Evolutionary conservation across 139 green algal species (phyloP), one percentile per base, ranked within the genome.

Genomic region (Chlamydomonas incerta): DNA sequence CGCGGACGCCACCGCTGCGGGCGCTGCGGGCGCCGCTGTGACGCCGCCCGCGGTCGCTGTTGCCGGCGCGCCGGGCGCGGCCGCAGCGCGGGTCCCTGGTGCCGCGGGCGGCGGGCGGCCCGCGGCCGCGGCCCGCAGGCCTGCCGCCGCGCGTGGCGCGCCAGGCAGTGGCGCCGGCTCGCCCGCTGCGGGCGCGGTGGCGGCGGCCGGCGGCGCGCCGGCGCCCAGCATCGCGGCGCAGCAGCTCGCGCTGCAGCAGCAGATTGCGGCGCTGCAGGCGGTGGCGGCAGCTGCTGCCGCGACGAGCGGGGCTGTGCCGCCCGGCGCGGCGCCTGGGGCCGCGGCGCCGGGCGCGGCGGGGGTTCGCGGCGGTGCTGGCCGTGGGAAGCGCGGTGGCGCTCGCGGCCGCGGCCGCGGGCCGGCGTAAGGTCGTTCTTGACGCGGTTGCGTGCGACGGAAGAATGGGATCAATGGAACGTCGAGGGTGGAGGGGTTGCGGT

Each of bases 241-340:
- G 41, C 72, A 80, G 72, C 29, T 47, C 10, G 50, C 31, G 50
- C 47, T 80, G 47, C 72, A 80, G 50, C 72, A 80, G 72, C 72
- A 80, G 47, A 66, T 80, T 29, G 72, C 50, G 0, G 5, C 66
- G 47, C 50, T 80, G 50, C 72, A 80, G 41, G 41, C 60, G 29
- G 23, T 13, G 63, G 29, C 63, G 41, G 71, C 71, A 0, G 71
- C 47, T 41, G 63, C 41, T 8, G 8, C 41, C 5, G 41, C 41
- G 41, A 8, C 41, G 41, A 8, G 41, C 46, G 50, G 47, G 50
- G 29, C 29, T 18, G 31, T 47, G 29, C 11, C n/a, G 31, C 31
- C 33, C 1, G 67, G n/a, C 14, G 47, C 72, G 72, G 47, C 72
- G 15, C 28, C 50, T 28, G 35, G 11, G 0, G 29, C 29, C 28